Evolutionary conservation across 306 rosid species (phyloP).

Genomic region (Cucurbita maxima): DNA sequence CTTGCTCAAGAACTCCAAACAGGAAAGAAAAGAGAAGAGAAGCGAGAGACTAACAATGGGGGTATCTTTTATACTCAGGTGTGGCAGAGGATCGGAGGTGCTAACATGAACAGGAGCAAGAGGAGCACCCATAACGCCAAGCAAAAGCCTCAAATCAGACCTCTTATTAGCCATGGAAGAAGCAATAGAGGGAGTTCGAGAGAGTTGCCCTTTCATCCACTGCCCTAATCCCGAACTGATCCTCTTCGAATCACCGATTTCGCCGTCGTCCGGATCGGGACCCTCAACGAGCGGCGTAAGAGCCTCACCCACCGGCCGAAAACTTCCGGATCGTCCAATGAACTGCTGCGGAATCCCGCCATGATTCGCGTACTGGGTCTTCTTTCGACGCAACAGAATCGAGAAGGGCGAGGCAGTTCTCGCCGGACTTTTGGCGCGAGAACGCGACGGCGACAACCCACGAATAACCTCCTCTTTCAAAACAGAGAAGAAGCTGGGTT

Average conservation of each 20-base stretch:
- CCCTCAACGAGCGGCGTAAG: conserved; percentile 74
- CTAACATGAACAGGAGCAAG: conserved; percentile 78
- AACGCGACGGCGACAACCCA: conserved; percentile 80
- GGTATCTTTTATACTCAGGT: conserved; percentile 80
- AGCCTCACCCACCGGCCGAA: conserved; percentile 64
- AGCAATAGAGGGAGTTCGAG: conserved; percentile 53
- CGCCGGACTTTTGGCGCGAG: conserved; percentile 53
- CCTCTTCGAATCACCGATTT: conserved; percentile 50
- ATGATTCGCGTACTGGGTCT: not conserved
- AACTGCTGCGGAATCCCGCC: conserved; percentile 13
- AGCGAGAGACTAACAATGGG: conserved; percentile 56
- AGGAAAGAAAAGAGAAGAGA: not conserved
- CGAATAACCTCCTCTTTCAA: conserved; percentile 85
- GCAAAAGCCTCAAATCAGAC: conserved; percentile 88
- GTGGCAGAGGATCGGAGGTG: conserved; percentile 72
- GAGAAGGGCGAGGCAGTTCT: conserved; percentile 58
- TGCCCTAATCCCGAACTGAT: conserved; percentile 66
- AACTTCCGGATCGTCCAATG: conserved; percentile 67
- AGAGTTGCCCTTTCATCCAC: conserved; percentile 83
- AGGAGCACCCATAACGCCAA: conserved; percentile 96
- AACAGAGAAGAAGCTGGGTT: conserved; percentile 80
- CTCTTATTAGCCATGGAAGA: conserved; percentile 33
- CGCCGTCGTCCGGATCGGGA: conserved; percentile 63
- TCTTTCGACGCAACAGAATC: conserved; percentile 43
- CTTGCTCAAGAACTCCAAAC: not conserved